These are phyloP conservation scores for Cercophora newfieldiana DNA, from an alignment of 495 filamentous ascomycete genomes.

Conservation along the genomic window DNA sequence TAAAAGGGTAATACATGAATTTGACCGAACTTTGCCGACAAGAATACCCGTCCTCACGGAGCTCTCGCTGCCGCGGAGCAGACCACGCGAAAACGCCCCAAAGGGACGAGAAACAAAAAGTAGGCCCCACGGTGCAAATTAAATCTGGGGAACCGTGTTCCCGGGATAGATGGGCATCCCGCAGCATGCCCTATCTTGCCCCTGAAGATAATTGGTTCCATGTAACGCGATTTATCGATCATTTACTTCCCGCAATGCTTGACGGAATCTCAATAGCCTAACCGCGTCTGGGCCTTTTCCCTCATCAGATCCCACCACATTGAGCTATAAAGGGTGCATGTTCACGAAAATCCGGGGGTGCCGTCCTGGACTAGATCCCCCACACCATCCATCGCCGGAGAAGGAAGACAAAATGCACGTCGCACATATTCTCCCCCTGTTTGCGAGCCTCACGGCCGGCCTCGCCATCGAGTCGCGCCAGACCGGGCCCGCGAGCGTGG, in stretches of 20 bases:
- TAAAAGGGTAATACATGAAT: conserved; percentile 25
- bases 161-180: conserved; percentile 22
- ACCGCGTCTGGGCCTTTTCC: background rate
- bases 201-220: background rate
- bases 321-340: background rate
- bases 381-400: background rate
- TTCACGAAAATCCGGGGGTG: background rate
- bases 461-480: conserved; percentile 12
- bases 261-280: conserved; percentile 7
- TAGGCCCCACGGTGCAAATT: conserved; percentile 9
- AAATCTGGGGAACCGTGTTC: conserved; percentile 8
- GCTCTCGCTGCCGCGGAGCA: conserved; percentile 3
- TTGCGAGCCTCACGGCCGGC: conserved; percentile 18
- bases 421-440: conserved; percentile 9
- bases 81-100: conserved; percentile 1
- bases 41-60: conserved; percentile 13
- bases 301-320: conserved; percentile 1
- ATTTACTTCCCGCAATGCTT: conserved; percentile 14
- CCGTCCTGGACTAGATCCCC: background rate
- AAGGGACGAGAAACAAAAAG: conserved; percentile 7
- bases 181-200: conserved; percentile 5
- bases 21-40: conserved; percentile 17
- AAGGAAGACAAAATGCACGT: conserved; percentile 16
- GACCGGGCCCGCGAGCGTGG: conserved; percentile 1
- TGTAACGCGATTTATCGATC: conserved; percentile 13